These are phyloP conservation scores for Cryptosporidium andersoni DNA, from an alignment of 169 alveolate genomes.

Conservation along the genomic window DNA sequence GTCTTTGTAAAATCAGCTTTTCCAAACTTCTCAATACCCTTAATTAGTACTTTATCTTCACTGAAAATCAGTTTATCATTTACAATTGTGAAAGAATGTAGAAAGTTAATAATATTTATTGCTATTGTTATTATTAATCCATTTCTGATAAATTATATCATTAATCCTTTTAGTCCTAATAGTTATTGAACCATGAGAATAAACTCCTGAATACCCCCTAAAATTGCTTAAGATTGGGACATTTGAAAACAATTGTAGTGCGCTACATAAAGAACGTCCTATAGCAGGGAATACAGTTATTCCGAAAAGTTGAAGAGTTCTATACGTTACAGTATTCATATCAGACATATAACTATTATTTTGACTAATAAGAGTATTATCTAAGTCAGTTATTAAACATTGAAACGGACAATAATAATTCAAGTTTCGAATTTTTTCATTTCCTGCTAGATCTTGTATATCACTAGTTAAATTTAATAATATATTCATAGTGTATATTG, in stretches of 20 bases:
- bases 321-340: neutral
- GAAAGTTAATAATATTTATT: constrained; percentile 16
- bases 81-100: constrained; percentile 8
- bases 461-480: too few species aligned
- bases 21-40: too few species aligned
- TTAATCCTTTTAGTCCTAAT: constrained; percentile 43
- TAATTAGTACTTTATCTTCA: too few species aligned
- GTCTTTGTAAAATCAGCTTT: too few species aligned
- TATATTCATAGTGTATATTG: too few species aligned
- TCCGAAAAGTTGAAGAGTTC: constrained; percentile 2
- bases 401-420: constrained; percentile 23
- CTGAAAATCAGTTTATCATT: neutral
- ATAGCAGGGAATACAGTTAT: constrained; percentile 28
- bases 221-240: neutral
- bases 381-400: constrained; percentile 45
- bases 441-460: neutral
- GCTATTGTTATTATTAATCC: constrained; percentile 8
- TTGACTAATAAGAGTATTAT: constrained; percentile 23
- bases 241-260: constrained; percentile 20
- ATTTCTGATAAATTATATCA: constrained; percentile 23
- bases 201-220: constrained; percentile 53
- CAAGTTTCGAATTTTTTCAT: constrained; percentile 11
- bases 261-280: constrained; percentile 33
- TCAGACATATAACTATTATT: constrained; percentile 2
- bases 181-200: constrained; percentile 56